These are phyloP conservation scores for Nitzschia inconspicua DNA, from an alignment of 108 stramenopile genomes.

Conservation along the genomic window DNA sequence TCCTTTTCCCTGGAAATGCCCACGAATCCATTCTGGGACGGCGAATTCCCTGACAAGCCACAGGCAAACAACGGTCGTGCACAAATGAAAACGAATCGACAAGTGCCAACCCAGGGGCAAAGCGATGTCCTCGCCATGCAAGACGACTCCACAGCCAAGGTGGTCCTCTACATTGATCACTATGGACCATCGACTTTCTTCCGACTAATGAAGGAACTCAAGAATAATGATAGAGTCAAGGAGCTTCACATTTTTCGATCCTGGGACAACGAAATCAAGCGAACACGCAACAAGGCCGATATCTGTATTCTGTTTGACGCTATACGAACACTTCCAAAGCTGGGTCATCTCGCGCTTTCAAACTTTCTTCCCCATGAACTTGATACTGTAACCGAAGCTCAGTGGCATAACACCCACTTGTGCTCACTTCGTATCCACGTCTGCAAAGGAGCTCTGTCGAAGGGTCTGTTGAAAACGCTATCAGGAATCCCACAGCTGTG, in stretches of 20 bases:
- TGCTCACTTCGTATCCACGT: neutral
- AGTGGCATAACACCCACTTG: slow-evolving; percentile 5
- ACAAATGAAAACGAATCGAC: too few species aligned
- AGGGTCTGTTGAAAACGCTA: neutral
- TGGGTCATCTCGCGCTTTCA: neutral
- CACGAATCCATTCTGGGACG: too few species aligned
- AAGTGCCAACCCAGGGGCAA: too few species aligned
- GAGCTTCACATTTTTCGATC: slow-evolving; percentile 5
- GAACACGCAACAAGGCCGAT: neutral
- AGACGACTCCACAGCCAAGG: too few species aligned
- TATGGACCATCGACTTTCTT: neutral
- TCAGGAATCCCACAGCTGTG: neutral
- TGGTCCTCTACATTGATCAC: slow-evolving; percentile 5
- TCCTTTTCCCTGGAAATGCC: too few species aligned
- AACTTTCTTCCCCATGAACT: slow-evolving; percentile 1
- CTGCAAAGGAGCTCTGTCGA: slow-evolving; percentile 1
- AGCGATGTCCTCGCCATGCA: too few species aligned
- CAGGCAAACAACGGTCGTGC: too few species aligned
- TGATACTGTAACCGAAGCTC: neutral
- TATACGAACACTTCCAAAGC: slow-evolving; percentile 7
- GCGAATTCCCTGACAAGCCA: too few species aligned
- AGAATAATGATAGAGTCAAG: neutral
- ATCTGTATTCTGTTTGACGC: slow-evolving; percentile 3
- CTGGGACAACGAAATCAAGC: neutral
- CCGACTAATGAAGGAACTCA: slow-evolving; percentile 2